A percentile compares a stretch with the other conserved stretches of the same genome.
Evolutionary conservation across 192 early-diverging fungal genomes (phyloP).

Genomic region (Podila epicladia): DNA sequence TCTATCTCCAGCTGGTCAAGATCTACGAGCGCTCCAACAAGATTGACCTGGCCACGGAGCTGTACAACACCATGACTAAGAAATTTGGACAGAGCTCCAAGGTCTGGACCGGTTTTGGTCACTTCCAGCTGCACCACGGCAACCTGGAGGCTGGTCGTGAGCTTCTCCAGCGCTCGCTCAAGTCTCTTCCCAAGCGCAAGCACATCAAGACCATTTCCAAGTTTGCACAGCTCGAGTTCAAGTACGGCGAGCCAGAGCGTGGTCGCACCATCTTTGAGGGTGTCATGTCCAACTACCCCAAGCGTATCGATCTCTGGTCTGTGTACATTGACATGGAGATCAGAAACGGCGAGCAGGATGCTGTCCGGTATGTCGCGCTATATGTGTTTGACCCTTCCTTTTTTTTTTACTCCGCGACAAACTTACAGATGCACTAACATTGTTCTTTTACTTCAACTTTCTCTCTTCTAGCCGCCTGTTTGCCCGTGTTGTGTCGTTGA

Average conservation of each 20-base stretch:
- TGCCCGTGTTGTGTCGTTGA: conserved; percentile 88
- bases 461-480: conserved; percentile 72
- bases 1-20: conserved; percentile 87
- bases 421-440: too few species aligned
- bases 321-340: conserved; percentile 98
- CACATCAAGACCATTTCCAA: conserved; percentile 94
- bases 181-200: conserved; percentile 92
- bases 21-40: conserved; percentile 93
- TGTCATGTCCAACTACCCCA: conserved; percentile 91
- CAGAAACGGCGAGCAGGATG: conserved; percentile 72
- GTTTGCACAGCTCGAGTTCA: conserved; percentile 98
- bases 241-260: conserved; percentile 95
- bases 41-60: conserved; percentile 71
- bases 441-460: not conserved
- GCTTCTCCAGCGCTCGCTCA: conserved; percentile 80
- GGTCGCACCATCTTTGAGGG: conserved; percentile 98
- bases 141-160: conserved; percentile 83
- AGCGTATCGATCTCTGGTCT: conserved; percentile 95
- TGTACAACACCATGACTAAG: conserved; percentile 79
- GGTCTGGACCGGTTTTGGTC: conserved; percentile 89
- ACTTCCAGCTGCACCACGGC: conserved; percentile 79
- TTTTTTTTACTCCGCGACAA: too few species aligned
- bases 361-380: conserved; percentile 62
- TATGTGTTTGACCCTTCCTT: not conserved
- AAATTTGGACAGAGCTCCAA: conserved; percentile 91